These are phyloP conservation scores for Mucor indicus DNA, from an alignment of 371 early-diverging fungal species.

Conservation along the genomic window DNA sequence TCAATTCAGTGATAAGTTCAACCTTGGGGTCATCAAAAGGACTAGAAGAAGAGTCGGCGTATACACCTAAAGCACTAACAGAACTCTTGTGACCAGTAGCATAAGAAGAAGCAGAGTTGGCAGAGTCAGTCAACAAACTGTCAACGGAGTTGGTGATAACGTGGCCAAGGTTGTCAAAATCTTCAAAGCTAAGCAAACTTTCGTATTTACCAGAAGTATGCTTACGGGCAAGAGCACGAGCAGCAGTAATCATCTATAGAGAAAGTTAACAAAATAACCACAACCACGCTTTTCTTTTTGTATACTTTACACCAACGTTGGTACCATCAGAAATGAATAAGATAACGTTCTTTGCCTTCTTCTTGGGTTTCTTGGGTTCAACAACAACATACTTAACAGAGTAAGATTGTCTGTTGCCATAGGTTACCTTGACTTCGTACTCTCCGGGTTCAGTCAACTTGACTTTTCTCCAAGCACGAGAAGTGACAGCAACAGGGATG, in stretches of 20 bases:
- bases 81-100: slow-evolving; percentile 66
- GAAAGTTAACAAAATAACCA: neutral
- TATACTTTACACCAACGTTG: slow-evolving; percentile 40
- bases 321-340: slow-evolving; percentile 77
- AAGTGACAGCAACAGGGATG: slow-evolving; percentile 50
- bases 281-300: neutral
- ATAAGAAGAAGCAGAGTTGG: slow-evolving; percentile 75
- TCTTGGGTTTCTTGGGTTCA: slow-evolving; percentile 47
- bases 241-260: slow-evolving; percentile 56
- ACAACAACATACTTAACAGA: slow-evolving; percentile 36
- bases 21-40: slow-evolving; percentile 63
- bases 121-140: slow-evolving; percentile 72
- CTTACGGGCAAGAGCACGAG: slow-evolving; percentile 53
- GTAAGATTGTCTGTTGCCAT: slow-evolving; percentile 32
- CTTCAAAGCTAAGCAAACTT: slow-evolving; percentile 59
- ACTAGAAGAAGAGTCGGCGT: slow-evolving; percentile 52
- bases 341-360: slow-evolving; percentile 72
- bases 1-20: slow-evolving; percentile 65
- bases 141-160: slow-evolving; percentile 72
- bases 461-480: slow-evolving; percentile 57
- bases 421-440: slow-evolving; percentile 47
- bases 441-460: slow-evolving; percentile 55
- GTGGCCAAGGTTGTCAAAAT: slow-evolving; percentile 64
- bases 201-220: slow-evolving; percentile 58
- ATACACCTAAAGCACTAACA: slow-evolving; percentile 64